Evolutionary conservation across 805 yeast genomes (phyloP).

Genomic region (Helenozyma rhizophorensis): DNA sequence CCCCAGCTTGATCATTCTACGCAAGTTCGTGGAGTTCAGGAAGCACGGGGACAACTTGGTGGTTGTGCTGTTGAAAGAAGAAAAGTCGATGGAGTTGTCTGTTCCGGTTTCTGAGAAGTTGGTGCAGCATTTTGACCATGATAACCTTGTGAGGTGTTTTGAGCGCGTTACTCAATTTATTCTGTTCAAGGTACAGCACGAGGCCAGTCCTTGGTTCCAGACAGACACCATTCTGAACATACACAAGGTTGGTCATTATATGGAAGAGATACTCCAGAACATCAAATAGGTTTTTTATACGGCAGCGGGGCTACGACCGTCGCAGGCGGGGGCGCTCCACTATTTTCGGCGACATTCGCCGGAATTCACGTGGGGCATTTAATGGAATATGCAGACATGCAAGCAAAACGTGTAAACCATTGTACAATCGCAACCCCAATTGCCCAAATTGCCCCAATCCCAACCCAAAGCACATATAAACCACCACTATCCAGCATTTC

Average conservation of each 20-base stretch:
- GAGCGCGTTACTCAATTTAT: slow-evolving; percentile 11
- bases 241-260: slow-evolving; percentile 15
- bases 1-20: slow-evolving; percentile 18
- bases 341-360: slow-evolving; percentile 6
- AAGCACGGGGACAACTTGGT: background rate
- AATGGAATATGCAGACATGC: no score
- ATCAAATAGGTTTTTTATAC: slow-evolving; percentile 4
- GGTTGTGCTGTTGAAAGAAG: background rate
- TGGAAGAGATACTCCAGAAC: slow-evolving; percentile 14
- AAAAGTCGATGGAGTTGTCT: background rate
- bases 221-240: slow-evolving; percentile 16
- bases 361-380: slow-evolving; percentile 3
- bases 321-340: no score
- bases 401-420: no score
- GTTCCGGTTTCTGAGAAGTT: background rate
- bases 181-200: slow-evolving; percentile 8
- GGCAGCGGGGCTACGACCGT: no score
- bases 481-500: no score
- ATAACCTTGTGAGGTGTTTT: slow-evolving; percentile 7
- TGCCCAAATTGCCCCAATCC: no score
- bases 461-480: no score
- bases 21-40: slow-evolving; percentile 1
- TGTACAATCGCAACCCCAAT: no score
- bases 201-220: slow-evolving; percentile 4
- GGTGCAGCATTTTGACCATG: slow-evolving; percentile 1